Percentiles rank a stretch among this genome's conserved stretches.
These are phyloP conservation scores for Aphanomyces euteiches DNA, from an alignment of 352 stramenopile genomes.

Conservation along the genomic window DNA sequence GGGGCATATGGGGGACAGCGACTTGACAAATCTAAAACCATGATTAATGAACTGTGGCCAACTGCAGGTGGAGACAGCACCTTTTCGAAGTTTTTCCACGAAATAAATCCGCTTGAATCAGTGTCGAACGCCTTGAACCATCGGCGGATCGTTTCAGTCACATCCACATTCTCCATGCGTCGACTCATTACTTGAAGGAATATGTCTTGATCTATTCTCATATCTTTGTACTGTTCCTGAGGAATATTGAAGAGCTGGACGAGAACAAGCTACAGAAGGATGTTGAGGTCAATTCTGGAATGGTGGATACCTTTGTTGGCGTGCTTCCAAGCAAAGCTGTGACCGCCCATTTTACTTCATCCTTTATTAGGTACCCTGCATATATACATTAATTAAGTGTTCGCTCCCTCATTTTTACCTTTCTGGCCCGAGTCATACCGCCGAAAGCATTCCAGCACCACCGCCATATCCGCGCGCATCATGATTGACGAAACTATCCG, in stretches of 20 bases:
- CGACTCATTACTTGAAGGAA: constrained; percentile 13
- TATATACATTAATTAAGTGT: too few species aligned
- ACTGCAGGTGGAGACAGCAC: not conserved
- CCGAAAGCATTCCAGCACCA: constrained; percentile 11
- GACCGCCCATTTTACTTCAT: constrained; percentile 25
- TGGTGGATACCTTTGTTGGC: constrained; percentile 11
- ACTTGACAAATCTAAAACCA: not conserved
- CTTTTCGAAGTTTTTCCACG: constrained; percentile 1
- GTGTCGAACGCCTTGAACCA: constrained; percentile 29
- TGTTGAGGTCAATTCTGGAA: not conserved
- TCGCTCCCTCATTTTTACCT: not conserved
- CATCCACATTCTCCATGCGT: constrained; percentile 12
- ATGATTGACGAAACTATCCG: not conserved
- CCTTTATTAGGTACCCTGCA: constrained; percentile 22
- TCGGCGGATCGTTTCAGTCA: constrained; percentile 21
- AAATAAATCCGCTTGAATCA: constrained; percentile 16
- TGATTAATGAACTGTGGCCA: not conserved
- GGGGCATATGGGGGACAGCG: constrained; percentile 12
- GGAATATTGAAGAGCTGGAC: constrained; percentile 8
- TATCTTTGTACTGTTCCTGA: not conserved
- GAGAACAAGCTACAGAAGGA: constrained; percentile 21
- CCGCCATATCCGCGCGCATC: not conserved
- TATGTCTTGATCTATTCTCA: constrained; percentile 7
- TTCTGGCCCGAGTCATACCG: constrained; percentile 2
- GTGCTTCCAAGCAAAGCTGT: constrained; percentile 24